phyloP scores from a whole-genome alignment of 2,329 filamentous ascomycete species.

The Fusarium protoensiforme region DNA sequence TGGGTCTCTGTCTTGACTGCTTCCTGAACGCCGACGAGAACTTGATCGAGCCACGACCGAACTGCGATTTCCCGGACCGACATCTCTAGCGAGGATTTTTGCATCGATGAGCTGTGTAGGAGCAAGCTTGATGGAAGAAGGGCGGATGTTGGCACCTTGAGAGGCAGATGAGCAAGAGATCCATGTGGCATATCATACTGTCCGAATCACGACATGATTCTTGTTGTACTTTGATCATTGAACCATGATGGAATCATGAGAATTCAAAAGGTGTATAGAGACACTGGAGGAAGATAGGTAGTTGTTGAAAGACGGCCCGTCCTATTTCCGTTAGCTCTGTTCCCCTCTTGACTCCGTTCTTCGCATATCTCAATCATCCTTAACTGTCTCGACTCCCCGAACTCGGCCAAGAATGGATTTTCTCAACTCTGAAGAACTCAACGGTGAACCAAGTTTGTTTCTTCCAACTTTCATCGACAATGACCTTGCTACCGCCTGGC shows the following conservation, averaged over 20 bases:
- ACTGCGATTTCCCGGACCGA: not conserved
- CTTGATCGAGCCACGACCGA: not conserved
- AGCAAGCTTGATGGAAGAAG: not conserved
- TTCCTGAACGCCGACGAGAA: not conserved
- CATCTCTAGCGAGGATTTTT: not conserved
- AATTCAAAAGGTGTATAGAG: not conserved
- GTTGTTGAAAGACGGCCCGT: not conserved
- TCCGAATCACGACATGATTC: not conserved
- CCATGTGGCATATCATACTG: not conserved
- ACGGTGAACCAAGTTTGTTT: not conserved
- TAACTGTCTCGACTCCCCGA: not conserved
- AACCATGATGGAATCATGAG: not conserved
- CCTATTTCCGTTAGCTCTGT: not conserved
- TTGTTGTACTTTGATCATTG: not conserved
- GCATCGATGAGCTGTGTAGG: not conserved
- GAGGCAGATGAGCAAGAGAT: not conserved
- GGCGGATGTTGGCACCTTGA: not conserved
- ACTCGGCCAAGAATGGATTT: not conserved
- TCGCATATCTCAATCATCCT: not conserved
- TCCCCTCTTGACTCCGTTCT: not conserved
- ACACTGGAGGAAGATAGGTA: not conserved
- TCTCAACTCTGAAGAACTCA: not conserved
- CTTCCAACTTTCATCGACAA: not conserved
- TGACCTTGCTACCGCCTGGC: not conserved
- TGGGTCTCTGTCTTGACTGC: not conserved